A percentile compares a stretch with the other conserved stretches of the same genome.
Conservation (phyloP, 306 rosid species). For the Crotalaria pallida region DNA sequence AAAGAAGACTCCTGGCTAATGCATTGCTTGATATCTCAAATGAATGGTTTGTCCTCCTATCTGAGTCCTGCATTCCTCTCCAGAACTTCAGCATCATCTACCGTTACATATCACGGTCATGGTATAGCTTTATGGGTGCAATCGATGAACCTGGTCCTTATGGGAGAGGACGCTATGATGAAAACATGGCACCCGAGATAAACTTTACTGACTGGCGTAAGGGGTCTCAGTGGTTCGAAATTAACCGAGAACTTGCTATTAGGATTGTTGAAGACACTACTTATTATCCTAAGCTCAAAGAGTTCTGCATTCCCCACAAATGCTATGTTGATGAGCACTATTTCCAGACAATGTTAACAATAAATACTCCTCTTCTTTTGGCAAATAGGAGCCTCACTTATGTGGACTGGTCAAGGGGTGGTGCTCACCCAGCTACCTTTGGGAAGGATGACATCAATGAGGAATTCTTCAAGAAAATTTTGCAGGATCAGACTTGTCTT, state of each 20-base stretch:
- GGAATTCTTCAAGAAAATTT: constrained; percentile 65
- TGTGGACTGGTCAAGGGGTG: constrained; percentile 98
- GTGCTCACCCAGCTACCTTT: constrained; percentile 98
- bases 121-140: constrained; percentile 84
- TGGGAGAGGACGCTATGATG: constrained; percentile 88
- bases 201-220: constrained; percentile 87
- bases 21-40: constrained; percentile 92
- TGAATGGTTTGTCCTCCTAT: constrained; percentile 90
- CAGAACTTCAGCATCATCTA: constrained; percentile 69
- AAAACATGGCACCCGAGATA: constrained; percentile 76
- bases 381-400: constrained; percentile 86
- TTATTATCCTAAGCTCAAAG: constrained; percentile 65
- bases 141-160: constrained; percentile 84
- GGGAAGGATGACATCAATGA: constrained; percentile 77
- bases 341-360: constrained; percentile 86
- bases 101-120: constrained; percentile 67
- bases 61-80: constrained; percentile 95
- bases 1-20: constrained; percentile 91
- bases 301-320: constrained; percentile 70
- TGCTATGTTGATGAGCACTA: constrained; percentile 98
- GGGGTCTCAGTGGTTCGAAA: constrained; percentile 96
- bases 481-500: constrained; percentile 51
- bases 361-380: constrained; percentile 62
- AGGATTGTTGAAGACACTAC: constrained; percentile 56
- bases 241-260: constrained; percentile 66